These are phyloP conservation scores for Parmales sp. DNA, from an alignment of 108 stramenopile genomes.

Conservation along the genomic window DNA sequence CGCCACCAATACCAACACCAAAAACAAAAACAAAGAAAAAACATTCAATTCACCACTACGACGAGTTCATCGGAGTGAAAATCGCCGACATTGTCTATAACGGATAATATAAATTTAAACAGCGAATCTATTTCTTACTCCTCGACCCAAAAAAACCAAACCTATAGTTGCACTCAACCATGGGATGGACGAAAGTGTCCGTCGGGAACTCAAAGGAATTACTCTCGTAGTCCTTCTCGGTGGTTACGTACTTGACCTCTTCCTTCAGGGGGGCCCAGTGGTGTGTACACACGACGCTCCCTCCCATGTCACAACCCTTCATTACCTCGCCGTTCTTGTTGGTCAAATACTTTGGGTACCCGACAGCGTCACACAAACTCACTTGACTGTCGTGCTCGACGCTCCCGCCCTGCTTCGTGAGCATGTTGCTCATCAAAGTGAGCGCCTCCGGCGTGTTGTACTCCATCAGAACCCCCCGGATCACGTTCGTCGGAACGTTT, in stretches of 20 bases:
- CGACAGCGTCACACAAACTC: conserved; percentile 76
- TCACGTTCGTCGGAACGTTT: conserved; percentile 67
- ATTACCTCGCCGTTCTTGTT: conserved; percentile 52
- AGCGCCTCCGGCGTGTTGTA: conserved; percentile 77
- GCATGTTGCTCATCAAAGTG: conserved; percentile 61
- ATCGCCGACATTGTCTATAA: too few species aligned
- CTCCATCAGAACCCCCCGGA: conserved; percentile 66
- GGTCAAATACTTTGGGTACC: conserved; percentile 61
- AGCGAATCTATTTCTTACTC: too few species aligned
- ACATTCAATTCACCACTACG: too few species aligned
- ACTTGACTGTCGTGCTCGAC: conserved; percentile 73
- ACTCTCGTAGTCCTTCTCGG: too few species aligned
- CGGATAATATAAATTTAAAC: too few species aligned
- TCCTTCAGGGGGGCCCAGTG: conserved; percentile 74
- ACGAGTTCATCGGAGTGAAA: too few species aligned
- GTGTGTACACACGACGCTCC: conserved; percentile 38
- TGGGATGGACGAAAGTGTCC: too few species aligned
- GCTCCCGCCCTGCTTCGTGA: conserved; percentile 76
- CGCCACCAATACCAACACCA: too few species aligned
- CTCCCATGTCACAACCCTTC: conserved; percentile 2
- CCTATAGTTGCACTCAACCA: too few species aligned
- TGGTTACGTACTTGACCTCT: conserved; percentile 71
- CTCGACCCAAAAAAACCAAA: too few species aligned
- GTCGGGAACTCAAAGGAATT: too few species aligned
- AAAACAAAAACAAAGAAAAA: too few species aligned